These are phyloP conservation scores for Ceratocystis variospora DNA, from an alignment of 2,329 filamentous ascomycete species.

Conservation along the genomic window DNA sequence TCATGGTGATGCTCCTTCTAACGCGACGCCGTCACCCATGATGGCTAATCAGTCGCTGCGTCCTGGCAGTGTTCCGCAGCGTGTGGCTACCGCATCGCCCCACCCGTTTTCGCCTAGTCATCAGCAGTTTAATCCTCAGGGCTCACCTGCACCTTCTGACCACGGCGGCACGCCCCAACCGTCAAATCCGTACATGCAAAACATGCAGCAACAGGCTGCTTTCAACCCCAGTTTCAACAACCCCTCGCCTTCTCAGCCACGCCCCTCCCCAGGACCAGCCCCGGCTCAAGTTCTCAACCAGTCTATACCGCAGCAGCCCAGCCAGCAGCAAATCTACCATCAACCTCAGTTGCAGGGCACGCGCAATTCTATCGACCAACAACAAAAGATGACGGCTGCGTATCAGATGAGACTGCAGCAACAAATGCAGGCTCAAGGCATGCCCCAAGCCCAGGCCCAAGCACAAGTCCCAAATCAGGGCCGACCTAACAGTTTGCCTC, in stretches of 20 bases:
- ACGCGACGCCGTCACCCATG: constrained; percentile 83
- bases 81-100: constrained; percentile 83
- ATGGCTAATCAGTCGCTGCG: constrained; percentile 74
- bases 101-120: constrained; percentile 73
- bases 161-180: constrained; percentile 63
- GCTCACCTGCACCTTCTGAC: constrained; percentile 64
- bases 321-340: constrained; percentile 26
- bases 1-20: constrained; percentile 63
- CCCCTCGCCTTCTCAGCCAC: constrained; percentile 38
- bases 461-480: constrained; percentile 23
- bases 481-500: constrained; percentile 19
- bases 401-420: constrained; percentile 78
- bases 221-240: constrained; percentile 47
- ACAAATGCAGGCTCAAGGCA: constrained; percentile 39
- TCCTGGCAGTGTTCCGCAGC: constrained; percentile 56
- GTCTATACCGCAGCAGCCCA: constrained; percentile 43
- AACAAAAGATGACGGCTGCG: constrained; percentile 53
- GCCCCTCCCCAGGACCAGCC: constrained; percentile 42
- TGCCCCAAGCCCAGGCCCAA: constrained; percentile 20
- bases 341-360: neutral
- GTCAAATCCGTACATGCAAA: constrained; percentile 47
- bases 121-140: constrained; percentile 56
- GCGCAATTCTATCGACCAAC: constrained; percentile 42
- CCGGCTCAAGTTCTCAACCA: constrained; percentile 36
- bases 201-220: constrained; percentile 36